Evolutionary conservation across 139 green algal genomes (phyloP).

Genomic region (Closterium sp.): DNA sequence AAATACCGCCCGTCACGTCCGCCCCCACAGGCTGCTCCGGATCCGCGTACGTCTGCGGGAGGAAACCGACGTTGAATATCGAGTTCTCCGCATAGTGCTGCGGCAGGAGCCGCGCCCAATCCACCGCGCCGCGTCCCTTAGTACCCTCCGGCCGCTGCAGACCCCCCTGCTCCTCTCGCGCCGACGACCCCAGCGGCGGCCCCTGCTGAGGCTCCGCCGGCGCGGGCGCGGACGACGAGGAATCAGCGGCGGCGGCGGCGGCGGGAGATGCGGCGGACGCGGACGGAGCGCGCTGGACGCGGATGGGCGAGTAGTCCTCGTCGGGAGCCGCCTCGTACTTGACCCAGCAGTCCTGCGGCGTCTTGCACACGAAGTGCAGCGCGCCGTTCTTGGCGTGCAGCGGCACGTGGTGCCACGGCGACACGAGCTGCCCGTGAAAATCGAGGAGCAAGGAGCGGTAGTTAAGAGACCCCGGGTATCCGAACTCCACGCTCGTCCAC

Average conservation of each 20-base stretch:
- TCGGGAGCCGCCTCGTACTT: conserved; percentile 98
- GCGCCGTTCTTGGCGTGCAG: conserved; percentile 77
- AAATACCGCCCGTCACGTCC: neutral
- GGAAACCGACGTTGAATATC: conserved; percentile 19
- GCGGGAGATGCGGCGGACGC: too few relatives aligned
- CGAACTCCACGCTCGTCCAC: conserved; percentile 13
- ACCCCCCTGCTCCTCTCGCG: too few relatives aligned
- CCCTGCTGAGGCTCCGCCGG: too few relatives aligned
- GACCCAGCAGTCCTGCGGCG: conserved; percentile 85
- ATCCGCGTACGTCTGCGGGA: conserved; percentile 25
- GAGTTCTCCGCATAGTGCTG: conserved; percentile 7
- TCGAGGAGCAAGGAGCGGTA: neutral
- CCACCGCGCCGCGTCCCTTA: too few relatives aligned
- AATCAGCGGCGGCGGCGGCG: too few relatives aligned
- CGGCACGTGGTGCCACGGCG: conserved; percentile 97
- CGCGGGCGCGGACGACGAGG: too few relatives aligned
- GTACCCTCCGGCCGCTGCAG: too few relatives aligned
- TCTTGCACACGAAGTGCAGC: conserved; percentile 97
- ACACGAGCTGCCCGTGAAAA: conserved; percentile 58
- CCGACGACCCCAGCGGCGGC: too few relatives aligned
- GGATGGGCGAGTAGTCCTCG: conserved; percentile 78
- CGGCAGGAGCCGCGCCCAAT: neutral
- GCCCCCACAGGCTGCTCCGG: neutral
- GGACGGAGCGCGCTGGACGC: neutral
- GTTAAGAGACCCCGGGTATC: neutral